A percentile compares a stretch with the other conserved stretches of the same genome.
Evolutionary conservation across 306 rosid genomes (phyloP).

Genomic region (Cucurbita ficifolia): DNA sequence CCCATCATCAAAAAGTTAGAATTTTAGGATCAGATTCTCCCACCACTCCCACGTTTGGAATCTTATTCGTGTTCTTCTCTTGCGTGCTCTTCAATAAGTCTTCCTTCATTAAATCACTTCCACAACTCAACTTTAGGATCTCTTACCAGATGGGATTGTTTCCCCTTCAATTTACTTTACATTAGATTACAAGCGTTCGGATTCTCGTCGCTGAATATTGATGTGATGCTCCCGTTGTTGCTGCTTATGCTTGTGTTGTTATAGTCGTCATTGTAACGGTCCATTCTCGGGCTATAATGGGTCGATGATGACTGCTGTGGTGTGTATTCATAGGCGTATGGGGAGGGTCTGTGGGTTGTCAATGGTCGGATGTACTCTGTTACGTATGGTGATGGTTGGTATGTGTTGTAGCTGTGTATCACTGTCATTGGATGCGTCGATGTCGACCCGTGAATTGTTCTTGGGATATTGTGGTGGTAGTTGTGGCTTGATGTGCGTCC

Average conservation of each 20-base stretch:
- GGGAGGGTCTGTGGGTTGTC: slow-evolving; percentile 17
- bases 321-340: slow-evolving; percentile 46
- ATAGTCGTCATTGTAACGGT: slow-evolving; percentile 29
- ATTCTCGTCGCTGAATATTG: slow-evolving; percentile 85
- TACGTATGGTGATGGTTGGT: slow-evolving; percentile 46
- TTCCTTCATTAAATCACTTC: neutral
- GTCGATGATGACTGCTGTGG: slow-evolving; percentile 9
- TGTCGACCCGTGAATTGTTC: slow-evolving; percentile 11
- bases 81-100: slow-evolving; percentile 8
- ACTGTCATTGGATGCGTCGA: slow-evolving; percentile 19
- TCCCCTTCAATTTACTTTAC: neutral
- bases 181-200: slow-evolving; percentile 69
- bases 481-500: neutral
- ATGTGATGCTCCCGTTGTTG: slow-evolving; percentile 32
- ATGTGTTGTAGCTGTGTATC: slow-evolving; percentile 48
- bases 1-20: slow-evolving; percentile 11
- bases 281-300: slow-evolving; percentile 23
- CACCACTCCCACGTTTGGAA: slow-evolving; percentile 30
- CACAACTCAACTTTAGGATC: neutral
- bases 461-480: slow-evolving; percentile 22
- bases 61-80: slow-evolving; percentile 23
- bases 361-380: slow-evolving; percentile 45
- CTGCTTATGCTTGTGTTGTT: slow-evolving; percentile 5
- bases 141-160: neutral
- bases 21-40: slow-evolving; percentile 24